phyloP scores from a whole-genome alignment of 805 yeast genomes.

The Zygoascus ofunaensis region DNA sequence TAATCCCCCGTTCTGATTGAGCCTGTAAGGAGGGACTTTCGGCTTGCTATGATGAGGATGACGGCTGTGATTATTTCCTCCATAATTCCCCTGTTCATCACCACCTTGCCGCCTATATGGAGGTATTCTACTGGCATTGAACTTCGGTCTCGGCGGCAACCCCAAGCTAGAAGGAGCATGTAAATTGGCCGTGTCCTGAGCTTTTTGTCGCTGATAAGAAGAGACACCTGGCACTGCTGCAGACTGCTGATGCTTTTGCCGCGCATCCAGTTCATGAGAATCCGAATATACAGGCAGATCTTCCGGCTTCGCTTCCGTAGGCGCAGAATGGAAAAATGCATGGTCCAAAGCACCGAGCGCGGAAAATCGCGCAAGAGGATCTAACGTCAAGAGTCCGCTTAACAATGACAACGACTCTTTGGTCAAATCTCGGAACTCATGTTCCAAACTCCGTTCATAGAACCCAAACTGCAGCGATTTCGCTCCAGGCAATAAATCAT shows the following conservation, averaged over 20 bases:
- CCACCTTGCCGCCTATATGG: not conserved
- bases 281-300: slow-evolving; percentile 70
- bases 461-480: slow-evolving; percentile 17
- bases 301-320: slow-evolving; percentile 48
- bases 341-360: slow-evolving; percentile 72
- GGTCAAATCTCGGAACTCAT: slow-evolving; percentile 24
- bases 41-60: too few relatives aligned
- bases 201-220: not conserved
- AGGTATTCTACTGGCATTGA: not conserved
- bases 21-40: too few relatives aligned
- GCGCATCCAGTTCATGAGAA: slow-evolving; percentile 73
- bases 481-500: slow-evolving; percentile 43
- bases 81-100: too few relatives aligned
- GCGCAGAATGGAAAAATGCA: slow-evolving; percentile 56
- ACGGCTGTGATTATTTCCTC: too few relatives aligned
- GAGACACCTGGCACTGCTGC: slow-evolving; percentile 1
- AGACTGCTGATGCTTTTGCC: slow-evolving; percentile 6
- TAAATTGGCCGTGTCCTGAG: not conserved
- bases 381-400: slow-evolving; percentile 51
- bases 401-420: slow-evolving; percentile 34
- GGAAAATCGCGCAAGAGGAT: slow-evolving; percentile 66
- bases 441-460: slow-evolving; percentile 34
- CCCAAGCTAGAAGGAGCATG: not conserved
- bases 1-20: too few relatives aligned
- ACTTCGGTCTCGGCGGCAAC: not conserved